Conservation (phyloP, 2,329 filamentous ascomycete species). For the Colletotrichum sp. region DNA sequence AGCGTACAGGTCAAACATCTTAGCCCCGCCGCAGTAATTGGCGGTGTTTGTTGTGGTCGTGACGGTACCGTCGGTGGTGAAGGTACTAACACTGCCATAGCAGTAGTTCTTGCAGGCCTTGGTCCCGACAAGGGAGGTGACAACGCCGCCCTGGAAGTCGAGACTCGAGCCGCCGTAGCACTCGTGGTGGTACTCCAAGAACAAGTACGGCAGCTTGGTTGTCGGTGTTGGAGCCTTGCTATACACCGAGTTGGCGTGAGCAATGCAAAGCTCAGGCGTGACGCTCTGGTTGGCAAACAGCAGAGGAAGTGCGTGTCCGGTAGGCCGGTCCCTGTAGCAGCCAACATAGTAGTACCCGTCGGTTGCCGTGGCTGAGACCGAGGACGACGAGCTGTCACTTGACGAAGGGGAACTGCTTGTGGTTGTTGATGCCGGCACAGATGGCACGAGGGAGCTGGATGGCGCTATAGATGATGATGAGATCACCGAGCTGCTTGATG, state of each 20-base stretch:
- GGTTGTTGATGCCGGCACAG: conserved; percentile 12
- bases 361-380: conserved; percentile 24
- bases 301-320: conserved; percentile 34
- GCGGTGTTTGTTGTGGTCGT: conserved; percentile 28
- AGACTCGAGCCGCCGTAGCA: conserved; percentile 33
- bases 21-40: conserved; percentile 34
- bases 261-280: conserved; percentile 38
- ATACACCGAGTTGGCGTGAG: conserved; percentile 30
- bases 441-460: conserved; percentile 11
- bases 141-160: conserved; percentile 25
- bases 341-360: conserved; percentile 33
- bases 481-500: not conserved
- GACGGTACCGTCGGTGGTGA: conserved; percentile 23
- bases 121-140: conserved; percentile 30
- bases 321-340: conserved; percentile 31
- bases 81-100: conserved; percentile 27
- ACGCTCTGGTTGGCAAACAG: conserved; percentile 35
- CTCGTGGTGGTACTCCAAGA: conserved; percentile 37
- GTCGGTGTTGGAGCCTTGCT: conserved; percentile 29
- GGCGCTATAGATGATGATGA: not conserved
- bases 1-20: conserved; percentile 39
- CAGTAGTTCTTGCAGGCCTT: conserved; percentile 34
- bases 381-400: not conserved
- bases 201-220: conserved; percentile 29
- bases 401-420: not conserved